Conservation (phyloP, 495 filamentous ascomycete species). For the Cladorrhinum samala region DNA sequence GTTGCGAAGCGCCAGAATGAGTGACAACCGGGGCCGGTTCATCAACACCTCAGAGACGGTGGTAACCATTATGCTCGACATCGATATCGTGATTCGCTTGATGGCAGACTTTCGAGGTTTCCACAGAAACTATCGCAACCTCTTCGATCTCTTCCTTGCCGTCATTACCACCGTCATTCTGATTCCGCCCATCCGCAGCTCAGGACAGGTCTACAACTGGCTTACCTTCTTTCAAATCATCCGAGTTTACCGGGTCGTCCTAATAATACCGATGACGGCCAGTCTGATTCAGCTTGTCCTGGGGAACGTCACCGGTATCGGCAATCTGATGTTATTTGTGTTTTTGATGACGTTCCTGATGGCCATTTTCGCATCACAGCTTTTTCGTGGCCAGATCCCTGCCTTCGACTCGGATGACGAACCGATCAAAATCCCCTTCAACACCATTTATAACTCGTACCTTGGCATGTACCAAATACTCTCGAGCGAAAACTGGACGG, state of each 20-base stretch:
- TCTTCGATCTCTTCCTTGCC: slow-evolving; percentile 73
- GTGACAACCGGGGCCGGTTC: slow-evolving; percentile 39
- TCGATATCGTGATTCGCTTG: slow-evolving; percentile 81
- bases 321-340: slow-evolving; percentile 93
- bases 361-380: slow-evolving; percentile 87
- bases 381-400: slow-evolving; percentile 83
- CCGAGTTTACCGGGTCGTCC: slow-evolving; percentile 83
- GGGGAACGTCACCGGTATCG: slow-evolving; percentile 84
- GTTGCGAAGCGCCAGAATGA: slow-evolving; percentile 70
- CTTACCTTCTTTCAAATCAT: slow-evolving; percentile 91
- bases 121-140: slow-evolving; percentile 61
- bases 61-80: slow-evolving; percentile 70
- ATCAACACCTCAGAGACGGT: slow-evolving; percentile 62
- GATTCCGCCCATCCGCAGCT: slow-evolving; percentile 70
- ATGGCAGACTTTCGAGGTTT: slow-evolving; percentile 73
- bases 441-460: slow-evolving; percentile 89
- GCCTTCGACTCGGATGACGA: slow-evolving; percentile 48
- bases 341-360: slow-evolving; percentile 91
- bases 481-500: slow-evolving; percentile 97
- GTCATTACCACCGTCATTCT: slow-evolving; percentile 80
- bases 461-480: slow-evolving; percentile 97
- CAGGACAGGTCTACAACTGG: slow-evolving; percentile 76
- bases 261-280: slow-evolving; percentile 79
- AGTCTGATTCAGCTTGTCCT: slow-evolving; percentile 82
- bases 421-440: slow-evolving; percentile 65